These are phyloP conservation scores for Penicillium pancosmium DNA, from an alignment of 495 filamentous ascomycete species.

Conservation along the genomic window DNA sequence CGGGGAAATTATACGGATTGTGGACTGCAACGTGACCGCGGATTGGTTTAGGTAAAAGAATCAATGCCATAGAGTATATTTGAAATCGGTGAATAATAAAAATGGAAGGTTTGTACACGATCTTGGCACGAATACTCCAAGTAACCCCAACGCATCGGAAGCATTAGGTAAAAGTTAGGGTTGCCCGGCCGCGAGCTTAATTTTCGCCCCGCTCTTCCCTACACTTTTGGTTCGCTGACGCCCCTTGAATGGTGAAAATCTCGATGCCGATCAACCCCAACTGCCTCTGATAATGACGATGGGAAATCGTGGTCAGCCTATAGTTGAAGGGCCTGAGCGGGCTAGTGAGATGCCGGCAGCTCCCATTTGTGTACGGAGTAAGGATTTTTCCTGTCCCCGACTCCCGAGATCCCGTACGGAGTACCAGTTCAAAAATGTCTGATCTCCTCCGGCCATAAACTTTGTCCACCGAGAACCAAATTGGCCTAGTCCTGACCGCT, in stretches of 20 bases:
- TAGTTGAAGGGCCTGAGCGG: neutral
- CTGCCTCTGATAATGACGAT: neutral
- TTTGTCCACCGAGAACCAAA: neutral
- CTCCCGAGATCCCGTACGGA: no score
- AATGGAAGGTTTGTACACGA: constrained; percentile 15
- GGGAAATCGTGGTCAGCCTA: neutral
- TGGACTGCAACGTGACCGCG: constrained; percentile 9
- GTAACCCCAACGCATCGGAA: constrained; percentile 24
- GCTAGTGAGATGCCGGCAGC: neutral
- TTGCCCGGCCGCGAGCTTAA: constrained; percentile 24
- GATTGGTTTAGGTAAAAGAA: constrained; percentile 21
- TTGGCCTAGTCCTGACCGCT: neutral
- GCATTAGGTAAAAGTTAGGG: constrained; percentile 29
- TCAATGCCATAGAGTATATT: neutral
- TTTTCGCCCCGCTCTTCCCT: constrained; percentile 17
- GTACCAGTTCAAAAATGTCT: neutral
- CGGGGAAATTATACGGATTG: constrained; percentile 4
- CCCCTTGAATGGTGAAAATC: neutral
- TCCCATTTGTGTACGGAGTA: neutral
- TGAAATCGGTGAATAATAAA: constrained; percentile 19
- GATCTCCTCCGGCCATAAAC: neutral
- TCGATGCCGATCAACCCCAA: constrained; percentile 3
- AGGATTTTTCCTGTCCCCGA: no score
- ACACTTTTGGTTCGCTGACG: neutral
- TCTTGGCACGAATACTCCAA: constrained; percentile 20